phyloP scores from a whole-genome alignment of 2,329 filamentous ascomycete species.

The Daldinia sp. region DNA sequence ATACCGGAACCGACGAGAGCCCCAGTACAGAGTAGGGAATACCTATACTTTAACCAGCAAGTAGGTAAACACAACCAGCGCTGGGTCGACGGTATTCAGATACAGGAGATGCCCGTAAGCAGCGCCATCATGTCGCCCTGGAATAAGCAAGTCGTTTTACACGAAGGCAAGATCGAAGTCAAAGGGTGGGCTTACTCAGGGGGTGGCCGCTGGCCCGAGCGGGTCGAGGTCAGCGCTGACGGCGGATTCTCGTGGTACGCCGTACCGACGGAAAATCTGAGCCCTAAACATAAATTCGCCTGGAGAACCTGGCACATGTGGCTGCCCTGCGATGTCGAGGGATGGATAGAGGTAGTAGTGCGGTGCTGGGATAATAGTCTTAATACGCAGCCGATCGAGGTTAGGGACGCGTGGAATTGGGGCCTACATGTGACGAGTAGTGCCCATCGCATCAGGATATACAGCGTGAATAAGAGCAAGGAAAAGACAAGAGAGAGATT shows the following conservation, averaged over 20 bases:
- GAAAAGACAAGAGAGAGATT: constrained; percentile 59
- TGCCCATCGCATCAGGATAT: constrained; percentile 67
- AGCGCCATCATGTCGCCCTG: constrained; percentile 71
- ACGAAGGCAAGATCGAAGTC: constrained; percentile 65
- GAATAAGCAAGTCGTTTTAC: constrained; percentile 67
- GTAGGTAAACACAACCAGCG: constrained; percentile 71
- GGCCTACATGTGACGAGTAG: constrained; percentile 70
- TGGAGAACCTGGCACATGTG: constrained; percentile 73
- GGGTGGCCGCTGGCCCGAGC: constrained; percentile 66
- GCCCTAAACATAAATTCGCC: constrained; percentile 67
- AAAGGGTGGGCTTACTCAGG: constrained; percentile 68
- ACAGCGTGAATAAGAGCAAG: constrained; percentile 66
- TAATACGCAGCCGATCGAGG: constrained; percentile 66
- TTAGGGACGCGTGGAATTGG: constrained; percentile 69
- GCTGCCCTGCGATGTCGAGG: constrained; percentile 68
- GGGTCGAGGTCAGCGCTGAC: constrained; percentile 70
- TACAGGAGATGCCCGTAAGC: constrained; percentile 76
- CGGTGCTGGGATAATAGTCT: constrained; percentile 69
- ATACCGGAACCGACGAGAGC: constrained; percentile 64
- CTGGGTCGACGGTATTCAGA: constrained; percentile 68
- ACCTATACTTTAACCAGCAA: constrained; percentile 74
- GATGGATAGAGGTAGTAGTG: constrained; percentile 66
- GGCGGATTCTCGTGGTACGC: constrained; percentile 72
- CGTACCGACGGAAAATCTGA: constrained; percentile 67
- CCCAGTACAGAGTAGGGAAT: constrained; percentile 71